These are phyloP conservation scores for Schizothecium vesticola DNA, from an alignment of 495 filamentous ascomycete species.

Conservation along the genomic window DNA sequence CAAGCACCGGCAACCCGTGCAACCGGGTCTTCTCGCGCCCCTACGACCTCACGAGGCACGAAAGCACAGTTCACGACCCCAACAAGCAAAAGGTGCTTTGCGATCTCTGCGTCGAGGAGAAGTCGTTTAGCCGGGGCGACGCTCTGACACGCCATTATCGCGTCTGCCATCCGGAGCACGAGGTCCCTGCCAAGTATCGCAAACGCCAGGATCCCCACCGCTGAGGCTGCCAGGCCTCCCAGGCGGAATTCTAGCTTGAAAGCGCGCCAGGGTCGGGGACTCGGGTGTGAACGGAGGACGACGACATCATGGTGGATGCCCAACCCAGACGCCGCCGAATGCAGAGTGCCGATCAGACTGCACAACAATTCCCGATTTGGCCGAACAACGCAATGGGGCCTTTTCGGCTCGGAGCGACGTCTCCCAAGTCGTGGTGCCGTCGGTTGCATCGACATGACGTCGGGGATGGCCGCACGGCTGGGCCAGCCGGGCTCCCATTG, in stretches of 20 bases:
- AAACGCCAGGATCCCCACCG: neutral
- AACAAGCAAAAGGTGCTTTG: slow-evolving; percentile 92
- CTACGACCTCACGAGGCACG: slow-evolving; percentile 94
- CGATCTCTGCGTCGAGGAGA: slow-evolving; percentile 87
- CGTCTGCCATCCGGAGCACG: slow-evolving; percentile 24
- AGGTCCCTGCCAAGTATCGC: neutral
- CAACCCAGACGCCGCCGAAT: slow-evolving; percentile 72
- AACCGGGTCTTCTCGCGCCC: slow-evolving; percentile 94
- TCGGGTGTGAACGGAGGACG: slow-evolving; percentile 88
- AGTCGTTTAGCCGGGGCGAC: slow-evolving; percentile 90
- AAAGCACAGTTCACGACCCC: slow-evolving; percentile 95
- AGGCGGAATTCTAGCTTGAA: neutral
- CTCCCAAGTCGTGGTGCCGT: neutral
- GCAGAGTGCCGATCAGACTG: neutral
- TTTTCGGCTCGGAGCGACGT: neutral
- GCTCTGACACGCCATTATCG: slow-evolving; percentile 87
- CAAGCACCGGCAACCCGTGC: slow-evolving; percentile 92
- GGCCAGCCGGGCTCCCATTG: neutral
- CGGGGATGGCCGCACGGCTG: neutral
- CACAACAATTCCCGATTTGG: neutral
- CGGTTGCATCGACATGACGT: neutral
- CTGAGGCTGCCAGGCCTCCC: neutral
- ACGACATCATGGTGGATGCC: slow-evolving; percentile 91
- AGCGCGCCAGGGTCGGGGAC: slow-evolving; percentile 34
- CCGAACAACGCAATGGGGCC: neutral